Evolutionary conservation across 225 moss, liverwort and hornwort species (phyloP).

Genomic region (Marchantia paleacea): DNA sequence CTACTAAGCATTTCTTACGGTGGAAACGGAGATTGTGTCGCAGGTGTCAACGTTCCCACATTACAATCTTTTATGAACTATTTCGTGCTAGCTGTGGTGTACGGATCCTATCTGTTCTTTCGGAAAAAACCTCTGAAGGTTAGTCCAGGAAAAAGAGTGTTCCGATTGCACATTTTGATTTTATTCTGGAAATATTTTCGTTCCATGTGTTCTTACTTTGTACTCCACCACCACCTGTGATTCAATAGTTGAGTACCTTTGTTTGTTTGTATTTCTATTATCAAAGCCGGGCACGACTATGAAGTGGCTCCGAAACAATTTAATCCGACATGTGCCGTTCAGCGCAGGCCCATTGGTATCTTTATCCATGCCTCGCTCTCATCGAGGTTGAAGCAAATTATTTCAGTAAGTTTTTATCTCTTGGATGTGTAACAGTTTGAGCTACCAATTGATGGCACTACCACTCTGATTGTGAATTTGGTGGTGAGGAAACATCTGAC

Average conservation of each 20-base stretch:
- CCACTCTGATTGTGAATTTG: not conserved
- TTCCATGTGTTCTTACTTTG: not conserved
- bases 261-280: not conserved
- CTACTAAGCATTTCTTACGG: not conserved
- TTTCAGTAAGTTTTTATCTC: conserved; percentile 30
- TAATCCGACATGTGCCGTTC: not conserved
- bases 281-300: not conserved
- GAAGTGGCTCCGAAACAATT: too few species aligned
- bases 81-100: conserved; percentile 50
- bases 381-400: conserved; percentile 82
- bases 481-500: not conserved
- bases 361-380: conserved; percentile 61
- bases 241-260: not conserved
- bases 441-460: not conserved
- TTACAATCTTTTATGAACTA: conserved; percentile 66
- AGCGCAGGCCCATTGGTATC: conserved; percentile 56
- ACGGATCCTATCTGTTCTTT: conserved; percentile 51
- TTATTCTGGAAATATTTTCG: not conserved
- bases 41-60: conserved; percentile 70
- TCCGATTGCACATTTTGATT: not conserved
- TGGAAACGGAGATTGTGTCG: not conserved
- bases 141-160: not conserved
- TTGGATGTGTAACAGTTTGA: not conserved
- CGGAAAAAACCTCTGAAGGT: conserved; percentile 45
- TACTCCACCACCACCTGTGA: not conserved